These are phyloP conservation scores for Ustilago curta DNA, from an alignment of 1,284 basidiomycete species.

Conservation along the genomic window DNA sequence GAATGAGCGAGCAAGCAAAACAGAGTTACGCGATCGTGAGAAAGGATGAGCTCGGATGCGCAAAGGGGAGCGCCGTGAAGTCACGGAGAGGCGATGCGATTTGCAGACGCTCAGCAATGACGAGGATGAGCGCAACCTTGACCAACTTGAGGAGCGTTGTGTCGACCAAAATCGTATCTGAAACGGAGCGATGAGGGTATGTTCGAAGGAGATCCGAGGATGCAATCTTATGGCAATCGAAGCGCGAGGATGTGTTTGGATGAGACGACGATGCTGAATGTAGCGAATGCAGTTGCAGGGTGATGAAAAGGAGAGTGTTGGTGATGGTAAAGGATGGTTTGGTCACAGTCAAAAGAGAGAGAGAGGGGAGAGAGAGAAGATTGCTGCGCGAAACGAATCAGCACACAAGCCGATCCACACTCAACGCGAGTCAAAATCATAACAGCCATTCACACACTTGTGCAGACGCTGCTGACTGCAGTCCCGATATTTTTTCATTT, in stretches of 20 bases:
- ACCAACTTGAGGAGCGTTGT: too few species aligned
- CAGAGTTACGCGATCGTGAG: not conserved
- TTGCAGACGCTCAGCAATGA: not conserved
- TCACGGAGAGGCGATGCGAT: not conserved
- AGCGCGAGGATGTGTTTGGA: too few species aligned
- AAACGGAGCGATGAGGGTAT: too few species aligned
- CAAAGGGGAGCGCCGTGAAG: not conserved
- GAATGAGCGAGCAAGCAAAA: not conserved
- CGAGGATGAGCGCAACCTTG: not conserved
- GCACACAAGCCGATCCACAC: constrained; percentile 1
- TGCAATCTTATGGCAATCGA: too few species aligned
- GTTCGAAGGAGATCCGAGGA: too few species aligned
- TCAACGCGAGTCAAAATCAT: not conserved
- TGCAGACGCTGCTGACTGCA: not conserved
- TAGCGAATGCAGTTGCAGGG: too few species aligned
- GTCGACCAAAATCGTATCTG: too few species aligned
- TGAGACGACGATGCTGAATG: too few species aligned
- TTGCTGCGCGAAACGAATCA: not conserved
- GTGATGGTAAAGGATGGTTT: too few species aligned
- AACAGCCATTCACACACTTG: not conserved
- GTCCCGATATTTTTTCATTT: constrained; percentile 3
- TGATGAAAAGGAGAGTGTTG: too few species aligned
- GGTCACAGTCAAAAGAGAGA: too few species aligned
- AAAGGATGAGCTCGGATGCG: not conserved
- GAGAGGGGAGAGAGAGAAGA: too few species aligned